Evolutionary conservation across 305 asterid species (phyloP).

Genomic region (Andrographis paniculata): DNA sequence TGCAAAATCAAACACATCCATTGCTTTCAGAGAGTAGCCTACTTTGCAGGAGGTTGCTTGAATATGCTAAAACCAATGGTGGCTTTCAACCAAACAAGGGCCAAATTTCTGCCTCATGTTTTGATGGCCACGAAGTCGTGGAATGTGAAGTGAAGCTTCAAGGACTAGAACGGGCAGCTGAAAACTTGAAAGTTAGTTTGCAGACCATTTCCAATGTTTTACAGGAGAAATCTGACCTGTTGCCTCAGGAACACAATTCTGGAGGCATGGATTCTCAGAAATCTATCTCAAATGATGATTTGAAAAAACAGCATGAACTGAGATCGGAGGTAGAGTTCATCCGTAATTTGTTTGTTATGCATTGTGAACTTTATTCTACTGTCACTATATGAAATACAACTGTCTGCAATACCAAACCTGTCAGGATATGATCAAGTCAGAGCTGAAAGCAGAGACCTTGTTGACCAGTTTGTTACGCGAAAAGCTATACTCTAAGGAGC

Average conservation of each 20-base stretch:
- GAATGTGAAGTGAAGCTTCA: conserved; percentile 90
- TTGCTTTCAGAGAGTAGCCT: conserved; percentile 59
- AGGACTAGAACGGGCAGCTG: conserved; percentile 79
- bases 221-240: conserved; percentile 34
- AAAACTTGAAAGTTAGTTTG: conserved; percentile 46
- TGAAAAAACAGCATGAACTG: conserved; percentile 20
- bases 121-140: conserved; percentile 46
- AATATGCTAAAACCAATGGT: conserved; percentile 39
- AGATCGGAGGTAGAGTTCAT: conserved; percentile 16
- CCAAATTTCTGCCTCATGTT: conserved; percentile 25
- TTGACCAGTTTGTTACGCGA: conserved; percentile 73
- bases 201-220: conserved; percentile 45
- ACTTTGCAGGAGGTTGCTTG: conserved; percentile 66
- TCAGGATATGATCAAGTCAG: conserved; percentile 56
- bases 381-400: not conserved
- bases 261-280: conserved; percentile 22
- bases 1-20: conserved; percentile 68
- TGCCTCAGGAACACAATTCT: conserved; percentile 26
- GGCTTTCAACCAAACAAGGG: conserved; percentile 29
- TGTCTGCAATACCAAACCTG: conserved; percentile 15
- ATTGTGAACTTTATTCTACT: not conserved
- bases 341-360: not conserved
- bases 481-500: conserved; percentile 77
- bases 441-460: conserved; percentile 75
- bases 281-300: conserved; percentile 20